phyloP scores from a whole-genome alignment of 2,329 filamentous ascomycete genomes.

The Phaeosphaeriaceae sp. region DNA sequence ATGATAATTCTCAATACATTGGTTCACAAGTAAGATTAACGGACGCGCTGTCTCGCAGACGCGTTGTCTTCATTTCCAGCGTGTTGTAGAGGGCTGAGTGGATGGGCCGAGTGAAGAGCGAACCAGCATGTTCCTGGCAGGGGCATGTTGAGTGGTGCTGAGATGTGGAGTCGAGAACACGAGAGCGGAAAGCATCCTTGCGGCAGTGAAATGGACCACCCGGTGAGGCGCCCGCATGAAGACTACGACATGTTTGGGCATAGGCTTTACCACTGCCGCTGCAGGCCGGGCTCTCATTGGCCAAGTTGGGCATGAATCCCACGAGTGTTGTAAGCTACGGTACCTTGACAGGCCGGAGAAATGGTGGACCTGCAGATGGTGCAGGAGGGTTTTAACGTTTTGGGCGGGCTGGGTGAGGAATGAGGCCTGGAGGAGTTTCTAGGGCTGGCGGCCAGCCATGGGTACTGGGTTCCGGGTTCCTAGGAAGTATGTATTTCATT shows the following conservation, averaged over 20 bases:
- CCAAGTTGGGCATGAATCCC: background rate
- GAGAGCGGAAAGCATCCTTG: background rate
- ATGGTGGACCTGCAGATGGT: slow-evolving; percentile 6
- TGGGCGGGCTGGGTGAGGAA: background rate
- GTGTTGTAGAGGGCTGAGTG: slow-evolving; percentile 1
- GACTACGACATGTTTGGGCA: slow-evolving; percentile 6
- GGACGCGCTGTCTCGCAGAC: slow-evolving; percentile 10
- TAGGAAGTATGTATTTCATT: too few species aligned
- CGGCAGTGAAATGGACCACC: slow-evolving; percentile 4
- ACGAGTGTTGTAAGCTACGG: slow-evolving; percentile 4
- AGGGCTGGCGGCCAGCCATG: background rate
- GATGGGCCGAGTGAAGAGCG: background rate
- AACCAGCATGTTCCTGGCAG: slow-evolving; percentile 4
- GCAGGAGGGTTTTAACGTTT: background rate
- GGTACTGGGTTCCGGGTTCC: too few species aligned
- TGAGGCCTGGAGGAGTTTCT: background rate
- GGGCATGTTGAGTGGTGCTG: slow-evolving; percentile 8
- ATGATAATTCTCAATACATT: slow-evolving; percentile 27
- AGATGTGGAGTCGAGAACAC: slow-evolving; percentile 1
- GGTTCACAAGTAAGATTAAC: slow-evolving; percentile 14
- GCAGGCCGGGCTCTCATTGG: background rate
- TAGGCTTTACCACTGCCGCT: background rate
- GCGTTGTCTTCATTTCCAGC: slow-evolving; percentile 6
- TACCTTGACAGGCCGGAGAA: slow-evolving; percentile 4
- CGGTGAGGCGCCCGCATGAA: slow-evolving; percentile 3